These are phyloP conservation scores for Viridothelium virens DNA, from an alignment of 495 filamentous ascomycete species.

Conservation along the genomic window DNA sequence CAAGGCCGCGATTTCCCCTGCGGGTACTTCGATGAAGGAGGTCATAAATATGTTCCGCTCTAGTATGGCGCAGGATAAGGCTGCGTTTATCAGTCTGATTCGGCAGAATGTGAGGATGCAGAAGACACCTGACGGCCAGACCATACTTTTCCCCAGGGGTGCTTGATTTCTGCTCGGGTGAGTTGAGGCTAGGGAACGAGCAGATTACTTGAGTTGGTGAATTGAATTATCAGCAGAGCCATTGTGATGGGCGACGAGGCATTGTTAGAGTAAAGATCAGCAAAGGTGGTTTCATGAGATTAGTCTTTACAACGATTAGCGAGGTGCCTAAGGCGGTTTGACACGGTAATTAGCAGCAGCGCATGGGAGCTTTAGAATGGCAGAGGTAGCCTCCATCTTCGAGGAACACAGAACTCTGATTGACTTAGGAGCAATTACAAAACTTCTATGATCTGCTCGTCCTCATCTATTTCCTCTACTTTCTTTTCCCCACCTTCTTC, in stretches of 20 bases:
- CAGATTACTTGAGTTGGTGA: no score
- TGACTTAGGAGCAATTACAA: not conserved
- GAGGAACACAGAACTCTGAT: not conserved
- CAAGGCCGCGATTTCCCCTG: conserved; percentile 54
- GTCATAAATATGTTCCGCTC: conserved; percentile 56
- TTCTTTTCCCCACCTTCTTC: conserved; percentile 38
- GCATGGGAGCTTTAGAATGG: not conserved
- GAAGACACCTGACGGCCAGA: conserved; percentile 34
- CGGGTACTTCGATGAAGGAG: conserved; percentile 57
- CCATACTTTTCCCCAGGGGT: conserved; percentile 28
- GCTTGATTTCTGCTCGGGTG: not conserved
- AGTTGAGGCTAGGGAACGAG: no score
- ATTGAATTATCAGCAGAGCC: no score
- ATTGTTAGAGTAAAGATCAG: no score
- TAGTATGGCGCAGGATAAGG: conserved; percentile 43
- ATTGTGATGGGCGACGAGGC: no score
- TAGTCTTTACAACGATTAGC: not conserved
- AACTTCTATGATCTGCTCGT: conserved; percentile 9
- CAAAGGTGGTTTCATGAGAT: no score
- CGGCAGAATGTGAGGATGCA: conserved; percentile 43
- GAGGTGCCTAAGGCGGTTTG: not conserved
- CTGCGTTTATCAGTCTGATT: conserved; percentile 49
- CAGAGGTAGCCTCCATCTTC: not conserved
- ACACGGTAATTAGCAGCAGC: not conserved
- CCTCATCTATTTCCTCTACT: conserved; percentile 5